A percentile compares a stretch with the other conserved stretches of the same genome.
Evolutionary conservation across 1,284 basidiomycete species (phyloP).

Genomic region (Rhizopogon parksii): DNA sequence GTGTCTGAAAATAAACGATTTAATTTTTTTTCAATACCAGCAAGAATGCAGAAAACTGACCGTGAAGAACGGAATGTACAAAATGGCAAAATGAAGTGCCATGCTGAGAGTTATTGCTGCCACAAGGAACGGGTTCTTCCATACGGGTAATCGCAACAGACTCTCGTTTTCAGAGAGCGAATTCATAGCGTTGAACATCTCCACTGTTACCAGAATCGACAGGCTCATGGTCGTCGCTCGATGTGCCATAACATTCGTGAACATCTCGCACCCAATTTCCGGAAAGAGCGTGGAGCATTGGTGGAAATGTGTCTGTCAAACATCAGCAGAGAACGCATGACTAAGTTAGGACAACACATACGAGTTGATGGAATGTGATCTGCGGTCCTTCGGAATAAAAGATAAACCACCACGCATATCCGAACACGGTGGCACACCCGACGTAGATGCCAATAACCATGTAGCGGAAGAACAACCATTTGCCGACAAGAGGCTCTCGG

Average conservation of each 20-base stretch:
- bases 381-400: slow-evolving; percentile 86
- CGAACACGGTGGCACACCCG: slow-evolving; percentile 90
- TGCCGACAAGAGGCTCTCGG: slow-evolving; percentile 84
- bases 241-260: slow-evolving; percentile 77
- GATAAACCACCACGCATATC: slow-evolving; percentile 99
- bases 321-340: slow-evolving; percentile 4
- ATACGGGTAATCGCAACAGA: slow-evolving; percentile 79
- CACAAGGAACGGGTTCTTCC: slow-evolving; percentile 92
- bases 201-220: slow-evolving; percentile 88
- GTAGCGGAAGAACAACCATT: slow-evolving; percentile 95
- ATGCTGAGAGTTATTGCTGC: slow-evolving; percentile 85
- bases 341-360: slow-evolving; percentile 36
- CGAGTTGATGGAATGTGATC: slow-evolving; percentile 89
- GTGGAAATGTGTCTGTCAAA: slow-evolving; percentile 84
- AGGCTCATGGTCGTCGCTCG: slow-evolving; percentile 94
- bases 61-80: slow-evolving; percentile 93
- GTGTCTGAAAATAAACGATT: slow-evolving; percentile 38
- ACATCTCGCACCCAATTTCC: slow-evolving; percentile 91
- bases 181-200: slow-evolving; percentile 99
- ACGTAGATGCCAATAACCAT: slow-evolving; percentile 92
- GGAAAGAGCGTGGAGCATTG: slow-evolving; percentile 79
- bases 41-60: slow-evolving; percentile 38
- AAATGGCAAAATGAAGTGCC: slow-evolving; percentile 87
- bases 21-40: neutral
- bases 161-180: slow-evolving; percentile 98